Conservation (phyloP, 768 basidiomycete genomes). For the Mycena galericulata region DNA sequence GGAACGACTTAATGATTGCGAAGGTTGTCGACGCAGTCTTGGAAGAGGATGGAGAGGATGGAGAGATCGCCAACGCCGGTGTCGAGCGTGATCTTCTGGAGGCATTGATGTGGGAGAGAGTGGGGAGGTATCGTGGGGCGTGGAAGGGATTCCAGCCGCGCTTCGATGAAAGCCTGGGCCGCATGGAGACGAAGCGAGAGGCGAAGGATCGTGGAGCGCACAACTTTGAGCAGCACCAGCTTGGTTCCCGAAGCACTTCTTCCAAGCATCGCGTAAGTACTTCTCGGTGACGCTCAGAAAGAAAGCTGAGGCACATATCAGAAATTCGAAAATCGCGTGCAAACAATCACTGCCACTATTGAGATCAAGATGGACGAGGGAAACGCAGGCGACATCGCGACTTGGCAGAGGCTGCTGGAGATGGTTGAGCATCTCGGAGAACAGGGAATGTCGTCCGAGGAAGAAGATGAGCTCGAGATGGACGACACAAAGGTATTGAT, state of each 20-base stretch:
- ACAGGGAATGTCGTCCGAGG: constrained; percentile 33
- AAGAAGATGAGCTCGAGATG: constrained; percentile 25
- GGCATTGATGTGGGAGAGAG: constrained; percentile 13
- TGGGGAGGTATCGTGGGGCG: background rate
- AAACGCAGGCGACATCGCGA: constrained; percentile 9
- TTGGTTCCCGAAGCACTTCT: constrained; percentile 9
- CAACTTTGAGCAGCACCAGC: constrained; percentile 18
- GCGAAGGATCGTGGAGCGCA: constrained; percentile 20
- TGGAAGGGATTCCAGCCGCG: constrained; percentile 31
- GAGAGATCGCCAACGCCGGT: constrained; percentile 2
- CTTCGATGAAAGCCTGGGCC: constrained; percentile 8
- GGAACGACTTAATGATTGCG: constrained; percentile 25
- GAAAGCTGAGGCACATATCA: constrained; percentile 1
- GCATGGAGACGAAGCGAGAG: constrained; percentile 26
- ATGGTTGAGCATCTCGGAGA: constrained; percentile 24
- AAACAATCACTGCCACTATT: constrained; percentile 14
- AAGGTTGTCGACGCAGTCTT: constrained; percentile 23
- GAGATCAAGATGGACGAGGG: constrained; percentile 18
- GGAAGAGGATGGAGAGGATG: constrained; percentile 14
- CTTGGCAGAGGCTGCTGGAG: constrained; percentile 29
- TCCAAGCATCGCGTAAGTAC: constrained; percentile 27
- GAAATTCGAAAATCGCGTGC: constrained; percentile 20
- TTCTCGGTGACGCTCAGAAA: background rate
- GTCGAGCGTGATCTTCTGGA: constrained; percentile 25
- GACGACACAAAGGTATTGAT: constrained; percentile 1